A percentile compares a stretch with the other conserved stretches of the same genome.
Conservation (phyloP, 192 early-diverging fungal genomes). For the Coemansia sp. region DNA sequence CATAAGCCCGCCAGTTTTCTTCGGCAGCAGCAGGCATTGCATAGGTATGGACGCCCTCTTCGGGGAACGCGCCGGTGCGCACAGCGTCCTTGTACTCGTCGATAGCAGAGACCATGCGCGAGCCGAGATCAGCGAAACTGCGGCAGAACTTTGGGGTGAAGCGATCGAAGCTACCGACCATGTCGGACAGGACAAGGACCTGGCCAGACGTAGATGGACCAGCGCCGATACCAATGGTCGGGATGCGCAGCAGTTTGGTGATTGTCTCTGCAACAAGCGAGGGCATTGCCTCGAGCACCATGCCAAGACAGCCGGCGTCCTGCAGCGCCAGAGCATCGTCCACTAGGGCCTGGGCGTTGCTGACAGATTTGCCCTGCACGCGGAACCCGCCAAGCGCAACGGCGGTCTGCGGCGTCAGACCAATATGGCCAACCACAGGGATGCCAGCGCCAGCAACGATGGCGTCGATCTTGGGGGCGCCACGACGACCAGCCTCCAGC, state of each 20-base stretch:
- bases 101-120: slow-evolving; percentile 71
- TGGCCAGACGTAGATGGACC: slow-evolving; percentile 87
- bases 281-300: slow-evolving; percentile 94
- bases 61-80: slow-evolving; percentile 73
- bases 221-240: slow-evolving; percentile 98
- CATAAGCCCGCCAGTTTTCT: slow-evolving; percentile 41
- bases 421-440: slow-evolving; percentile 93
- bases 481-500: slow-evolving; percentile 90
- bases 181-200: slow-evolving; percentile 90
- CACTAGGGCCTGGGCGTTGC: slow-evolving; percentile 72
- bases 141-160: slow-evolving; percentile 95
- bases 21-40: slow-evolving; percentile 45
- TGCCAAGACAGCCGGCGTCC: slow-evolving; percentile 84
- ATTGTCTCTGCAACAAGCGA: slow-evolving; percentile 84
- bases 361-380: slow-evolving; percentile 86
- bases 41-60: slow-evolving; percentile 72
- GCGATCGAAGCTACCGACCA: slow-evolving; percentile 88
- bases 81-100: slow-evolving; percentile 77
- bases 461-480: slow-evolving; percentile 70
- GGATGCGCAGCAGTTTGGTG: slow-evolving; percentile 73
- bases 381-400: slow-evolving; percentile 85
- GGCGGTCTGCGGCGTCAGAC: slow-evolving; percentile 92
- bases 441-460: slow-evolving; percentile 83
- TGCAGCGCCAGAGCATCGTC: slow-evolving; percentile 89
- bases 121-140: slow-evolving; percentile 75